These are phyloP conservation scores for Tetradesmus obliquus DNA, from an alignment of 139 green algal species.

Conservation along the genomic window DNA sequence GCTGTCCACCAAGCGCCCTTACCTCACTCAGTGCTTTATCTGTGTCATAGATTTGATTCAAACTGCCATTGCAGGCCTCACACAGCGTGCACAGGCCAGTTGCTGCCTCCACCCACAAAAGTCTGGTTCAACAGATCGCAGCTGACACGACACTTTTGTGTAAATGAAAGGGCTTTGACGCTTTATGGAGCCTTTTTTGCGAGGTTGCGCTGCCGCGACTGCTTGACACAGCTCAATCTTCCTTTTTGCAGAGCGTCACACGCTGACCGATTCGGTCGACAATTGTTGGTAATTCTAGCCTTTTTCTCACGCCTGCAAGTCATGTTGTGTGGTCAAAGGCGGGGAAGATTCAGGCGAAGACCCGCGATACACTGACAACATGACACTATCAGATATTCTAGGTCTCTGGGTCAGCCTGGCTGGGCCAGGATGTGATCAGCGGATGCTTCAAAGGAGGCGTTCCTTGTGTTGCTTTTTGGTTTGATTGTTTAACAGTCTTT, in stretches of 20 bases:
- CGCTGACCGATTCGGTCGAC: too few relatives aligned
- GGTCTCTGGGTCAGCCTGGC: background rate
- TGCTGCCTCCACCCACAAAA: background rate
- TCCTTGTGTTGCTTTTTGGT: too few relatives aligned
- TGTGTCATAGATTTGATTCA: background rate
- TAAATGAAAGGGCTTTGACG: too few relatives aligned
- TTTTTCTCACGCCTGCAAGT: background rate
- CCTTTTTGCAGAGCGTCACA: too few relatives aligned
- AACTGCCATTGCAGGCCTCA: background rate
- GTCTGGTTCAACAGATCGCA: background rate
- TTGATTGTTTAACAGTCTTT: too few relatives aligned
- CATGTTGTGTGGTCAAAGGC: background rate
- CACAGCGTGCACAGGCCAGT: background rate
- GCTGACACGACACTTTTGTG: background rate
- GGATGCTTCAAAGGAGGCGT: background rate
- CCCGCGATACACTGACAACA: background rate
- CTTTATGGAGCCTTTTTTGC: too few relatives aligned
- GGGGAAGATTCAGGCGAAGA: too few relatives aligned
- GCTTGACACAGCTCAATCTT: too few relatives aligned
- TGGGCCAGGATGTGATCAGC: background rate
- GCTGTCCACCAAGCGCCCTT: background rate
- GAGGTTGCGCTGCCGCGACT: too few relatives aligned
- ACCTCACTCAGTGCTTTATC: background rate
- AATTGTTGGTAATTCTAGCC: too few relatives aligned
- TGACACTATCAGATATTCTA: background rate